These are phyloP conservation scores for Fraxinus paxiana DNA, from an alignment of 305 asterid genomes.

Conservation along the genomic window DNA sequence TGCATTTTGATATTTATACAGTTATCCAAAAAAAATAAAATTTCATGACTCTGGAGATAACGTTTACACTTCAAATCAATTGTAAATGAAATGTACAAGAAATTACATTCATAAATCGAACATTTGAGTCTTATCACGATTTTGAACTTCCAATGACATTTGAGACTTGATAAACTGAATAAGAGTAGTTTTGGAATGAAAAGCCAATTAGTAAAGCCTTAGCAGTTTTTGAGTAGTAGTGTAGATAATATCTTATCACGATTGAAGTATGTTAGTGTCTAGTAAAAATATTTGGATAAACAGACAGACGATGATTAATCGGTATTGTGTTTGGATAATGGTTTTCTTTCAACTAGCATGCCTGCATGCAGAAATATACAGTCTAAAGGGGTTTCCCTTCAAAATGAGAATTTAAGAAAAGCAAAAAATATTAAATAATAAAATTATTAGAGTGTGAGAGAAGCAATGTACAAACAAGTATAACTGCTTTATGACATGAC, in stretches of 20 bases:
- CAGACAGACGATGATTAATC: background rate
- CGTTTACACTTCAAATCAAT: background rate
- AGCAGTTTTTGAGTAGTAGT: background rate
- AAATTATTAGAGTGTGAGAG: constrained; percentile 31
- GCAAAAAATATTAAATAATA: background rate
- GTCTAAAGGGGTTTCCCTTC: background rate
- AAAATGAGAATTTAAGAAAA: constrained; percentile 10
- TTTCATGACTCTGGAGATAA: background rate
- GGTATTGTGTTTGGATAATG: background rate
- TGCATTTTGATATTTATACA: background rate
- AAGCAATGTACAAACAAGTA: constrained; percentile 95
- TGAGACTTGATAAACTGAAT: background rate
- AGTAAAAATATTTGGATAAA: background rate
- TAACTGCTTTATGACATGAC: constrained; percentile 70
- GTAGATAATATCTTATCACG: background rate
- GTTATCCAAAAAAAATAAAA: background rate
- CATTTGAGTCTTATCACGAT: background rate
- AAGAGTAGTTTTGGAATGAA: background rate
- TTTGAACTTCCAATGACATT: background rate
- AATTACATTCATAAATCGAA: background rate
- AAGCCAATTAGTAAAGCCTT: background rate
- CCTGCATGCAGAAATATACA: background rate
- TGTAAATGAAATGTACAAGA: background rate
- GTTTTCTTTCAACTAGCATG: constrained; percentile 1
- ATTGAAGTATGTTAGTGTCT: background rate